Evolutionary conservation across 2,329 filamentous ascomycete genomes (phyloP), one percentile per base, ranked within the genome.

Genomic region (Ophiostoma quercus): DNA sequence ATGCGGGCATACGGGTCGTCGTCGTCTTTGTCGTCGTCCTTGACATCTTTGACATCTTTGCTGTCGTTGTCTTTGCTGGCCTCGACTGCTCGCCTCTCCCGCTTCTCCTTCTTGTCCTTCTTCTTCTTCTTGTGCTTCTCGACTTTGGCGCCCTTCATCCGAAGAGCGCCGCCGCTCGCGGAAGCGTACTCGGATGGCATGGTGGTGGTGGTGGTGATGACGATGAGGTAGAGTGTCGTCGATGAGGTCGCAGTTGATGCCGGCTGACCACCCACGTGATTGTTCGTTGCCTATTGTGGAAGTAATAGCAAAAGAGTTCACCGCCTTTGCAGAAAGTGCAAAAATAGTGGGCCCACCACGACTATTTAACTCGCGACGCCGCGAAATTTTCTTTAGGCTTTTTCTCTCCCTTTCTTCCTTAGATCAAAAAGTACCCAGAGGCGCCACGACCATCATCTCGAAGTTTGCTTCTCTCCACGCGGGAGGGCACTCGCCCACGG

Each of bases 181-280:
- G 87, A 81, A 66, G 84, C 79, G 82, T 96, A 96, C 74, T 96
- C 92, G 78, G 91, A 84, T 32, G 89, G 86, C 90, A 93, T 93
- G 65, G 34, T 37, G 19, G 7, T 57, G 51, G 11, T 57, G 51
- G 8, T 57, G n/a, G n/a, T n/a, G n/a, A n/a, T n/a, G n/a, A n/a
- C n/a, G n/a, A n/a, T n/a, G n/a, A n/a, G n/a, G n/a, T n/a, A n/a
- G n/a, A n/a, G n/a, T n/a, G n/a, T n/a, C n/a, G n/a, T n/a, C n/a
- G n/a, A n/a, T n/a, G n/a, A n/a, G n/a, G n/a, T n/a, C n/a, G n/a
- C n/a, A n/a, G n/a, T n/a, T n/a, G n/a, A n/a, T n/a, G n/a, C n/a
- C n/a, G n/a, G n/a, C n/a, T n/a, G 62, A 65, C 34, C 9, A 34
- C 1, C 0, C 62, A 65, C 62, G 62, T 65, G 62, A 65, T 11